Evolutionary conservation across 805 yeast species (phyloP).

Genomic region (Clavispora phyllophila): DNA sequence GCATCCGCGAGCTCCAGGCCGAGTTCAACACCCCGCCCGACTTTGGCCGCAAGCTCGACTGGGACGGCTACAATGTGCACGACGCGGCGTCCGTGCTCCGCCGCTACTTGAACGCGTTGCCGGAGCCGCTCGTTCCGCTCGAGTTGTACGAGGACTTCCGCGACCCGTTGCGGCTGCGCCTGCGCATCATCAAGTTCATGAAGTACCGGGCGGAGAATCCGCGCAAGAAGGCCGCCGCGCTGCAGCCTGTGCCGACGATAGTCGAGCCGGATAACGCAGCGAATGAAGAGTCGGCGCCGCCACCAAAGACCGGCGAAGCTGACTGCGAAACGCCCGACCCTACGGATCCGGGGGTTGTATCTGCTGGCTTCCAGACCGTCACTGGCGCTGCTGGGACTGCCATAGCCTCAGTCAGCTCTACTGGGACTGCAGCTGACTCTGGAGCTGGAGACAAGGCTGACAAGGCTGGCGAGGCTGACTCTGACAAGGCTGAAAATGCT

Average conservation of each 20-base stretch:
- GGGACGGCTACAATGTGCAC: conserved; percentile 95
- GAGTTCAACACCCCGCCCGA: conserved; percentile 83
- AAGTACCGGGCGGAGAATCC: conserved; percentile 50
- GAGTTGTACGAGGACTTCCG: conserved; percentile 72
- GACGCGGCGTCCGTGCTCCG: conserved; percentile 92
- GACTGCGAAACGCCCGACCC: not conserved
- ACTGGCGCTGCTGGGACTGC: no score
- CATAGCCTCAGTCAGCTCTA: no score
- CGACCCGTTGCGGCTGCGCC: conserved; percentile 61
- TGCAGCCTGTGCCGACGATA: not conserved
- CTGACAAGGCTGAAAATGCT: no score
- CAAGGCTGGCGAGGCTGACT: not conserved
- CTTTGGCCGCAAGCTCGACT: conserved; percentile 79
- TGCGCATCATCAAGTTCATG: conserved; percentile 62
- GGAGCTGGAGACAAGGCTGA: no score
- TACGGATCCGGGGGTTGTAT: no score
- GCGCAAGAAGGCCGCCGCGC: conserved; percentile 7
- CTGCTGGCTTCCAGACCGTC: no score
- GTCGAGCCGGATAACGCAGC: not conserved
- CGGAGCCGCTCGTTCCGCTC: conserved; percentile 88
- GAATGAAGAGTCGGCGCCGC: not conserved
- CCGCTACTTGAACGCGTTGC: conserved; percentile 78
- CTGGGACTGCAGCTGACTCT: no score
- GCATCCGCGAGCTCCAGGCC: conserved; percentile 81
- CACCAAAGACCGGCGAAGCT: no score